Percentiles rank a stretch among this genome's conserved stretches.
Evolutionary conservation across 495 filamentous ascomycete species (phyloP).

Genomic region (Aspergillus sparsus): DNA sequence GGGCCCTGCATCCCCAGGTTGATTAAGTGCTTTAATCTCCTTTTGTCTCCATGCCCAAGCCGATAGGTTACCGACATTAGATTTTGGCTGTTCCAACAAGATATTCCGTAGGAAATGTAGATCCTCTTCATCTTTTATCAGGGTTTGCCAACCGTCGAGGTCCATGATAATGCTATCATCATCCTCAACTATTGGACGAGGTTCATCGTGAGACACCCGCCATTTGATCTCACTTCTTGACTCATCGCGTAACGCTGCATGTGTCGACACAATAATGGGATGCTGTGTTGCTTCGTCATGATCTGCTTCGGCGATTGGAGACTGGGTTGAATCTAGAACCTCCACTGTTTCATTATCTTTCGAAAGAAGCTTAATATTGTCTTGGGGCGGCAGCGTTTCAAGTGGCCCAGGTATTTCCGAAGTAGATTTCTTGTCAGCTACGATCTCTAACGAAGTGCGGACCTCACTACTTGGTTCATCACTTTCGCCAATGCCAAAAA

Average conservation of each 20-base stretch:
- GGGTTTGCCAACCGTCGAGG: conserved; percentile 74
- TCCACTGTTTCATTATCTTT: conserved; percentile 3
- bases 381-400: background rate
- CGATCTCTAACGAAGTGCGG: background rate
- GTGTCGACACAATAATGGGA: conserved; percentile 6
- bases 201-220: conserved; percentile 60
- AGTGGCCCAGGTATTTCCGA: background rate
- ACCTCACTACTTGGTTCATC: background rate
- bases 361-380: background rate
- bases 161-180: conserved; percentile 66
- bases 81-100: conserved; percentile 47
- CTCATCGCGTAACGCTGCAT: conserved; percentile 28
- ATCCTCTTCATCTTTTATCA: conserved; percentile 81
- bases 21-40: conserved; percentile 82
- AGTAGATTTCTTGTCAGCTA: conserved; percentile 10
- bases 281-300: background rate
- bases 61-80: conserved; percentile 63
- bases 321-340: background rate
- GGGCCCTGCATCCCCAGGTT: conserved; percentile 51
- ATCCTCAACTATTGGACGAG: conserved; percentile 67
- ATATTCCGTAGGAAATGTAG: conserved; percentile 57
- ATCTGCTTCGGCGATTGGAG: background rate
- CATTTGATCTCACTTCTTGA: conserved; percentile 55
- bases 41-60: conserved; percentile 91
- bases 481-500: conserved; percentile 57